These are phyloP conservation scores for Didymosphaeria variabile DNA, from an alignment of 2,329 filamentous ascomycete species.

Conservation along the genomic window DNA sequence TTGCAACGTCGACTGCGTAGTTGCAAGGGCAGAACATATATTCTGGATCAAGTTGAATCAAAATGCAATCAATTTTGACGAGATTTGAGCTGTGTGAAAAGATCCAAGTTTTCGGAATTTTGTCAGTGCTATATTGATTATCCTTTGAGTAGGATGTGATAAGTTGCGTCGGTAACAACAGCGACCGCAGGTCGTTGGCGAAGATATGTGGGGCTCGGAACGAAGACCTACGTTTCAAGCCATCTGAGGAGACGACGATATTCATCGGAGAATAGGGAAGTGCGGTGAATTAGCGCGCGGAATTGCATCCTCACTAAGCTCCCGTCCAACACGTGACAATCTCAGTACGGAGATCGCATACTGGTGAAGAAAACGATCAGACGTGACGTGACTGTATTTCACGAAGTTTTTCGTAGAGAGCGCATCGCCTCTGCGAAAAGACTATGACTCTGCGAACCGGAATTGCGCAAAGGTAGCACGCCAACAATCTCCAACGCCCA, in stretches of 20 bases:
- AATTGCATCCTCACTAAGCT: background rate
- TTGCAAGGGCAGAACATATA: background rate
- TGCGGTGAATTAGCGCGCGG: background rate
- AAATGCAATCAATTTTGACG: background rate
- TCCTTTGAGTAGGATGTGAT: background rate
- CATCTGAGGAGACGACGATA: background rate
- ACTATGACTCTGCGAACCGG: too few species aligned
- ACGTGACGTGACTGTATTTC: too few species aligned
- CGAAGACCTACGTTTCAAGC: background rate
- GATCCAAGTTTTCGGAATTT: background rate
- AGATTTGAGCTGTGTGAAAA: background rate
- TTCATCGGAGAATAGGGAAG: background rate
- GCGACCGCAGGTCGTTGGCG: background rate
- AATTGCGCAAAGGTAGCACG: too few species aligned
- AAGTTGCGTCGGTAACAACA: background rate
- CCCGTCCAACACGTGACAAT: slow-evolving; percentile 32
- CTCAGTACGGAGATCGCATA: too few species aligned
- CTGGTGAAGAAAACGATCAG: too few species aligned
- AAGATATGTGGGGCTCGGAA: background rate
- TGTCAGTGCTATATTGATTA: background rate
- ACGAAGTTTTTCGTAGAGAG: too few species aligned
- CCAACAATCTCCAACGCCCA: too few species aligned
- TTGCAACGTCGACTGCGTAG: slow-evolving; percentile 26
- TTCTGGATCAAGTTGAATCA: background rate
- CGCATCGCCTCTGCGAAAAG: too few species aligned